Evolutionary conservation across 345 rosid species (phyloP), one percentile per base, ranked within the genome.

Genomic region (Jatropha curcas): DNA sequence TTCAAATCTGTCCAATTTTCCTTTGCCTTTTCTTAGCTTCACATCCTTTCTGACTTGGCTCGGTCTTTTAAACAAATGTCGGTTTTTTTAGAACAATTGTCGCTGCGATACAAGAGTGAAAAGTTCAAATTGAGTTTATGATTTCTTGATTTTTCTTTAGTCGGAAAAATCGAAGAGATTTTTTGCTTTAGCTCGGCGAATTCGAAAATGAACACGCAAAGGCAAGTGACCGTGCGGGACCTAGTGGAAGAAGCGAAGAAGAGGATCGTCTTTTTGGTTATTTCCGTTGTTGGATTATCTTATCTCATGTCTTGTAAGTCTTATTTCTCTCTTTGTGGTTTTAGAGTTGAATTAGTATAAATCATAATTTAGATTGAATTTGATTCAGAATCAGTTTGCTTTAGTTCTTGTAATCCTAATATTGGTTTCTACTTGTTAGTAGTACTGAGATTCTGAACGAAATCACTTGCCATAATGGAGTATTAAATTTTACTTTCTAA

Each of bases 231-330:
- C 19, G 76, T 83, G 48, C 84, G 88, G 35, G 98, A 96, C 86
- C 72, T 96, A 77, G 89, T 90, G 58, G 99, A 96, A 82, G 99
- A 96, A 80, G 98, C 91, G 55, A 93, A 93, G 89, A 96, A 93
- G 84, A 86, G 99, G 78, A 81, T 88, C 66, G 97, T 93, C 62
- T 74, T 96, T 74, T 77, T 96, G 84, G 90, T 76, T 55, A 84
- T 96, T 70, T 96, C 96, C 82, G 93, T 93, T 67, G 82, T 91
- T 51, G 98, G 99, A 75, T 88, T 96, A 60, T 96, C 99, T 2
- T 93, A 93, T 77, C 80, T 96, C 74, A 84, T 96, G 93, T 93
- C 97, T 1, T 72, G 99, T 96, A 82, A 90, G 91, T 86, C 11
- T 48, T 25, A 12, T 33, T 13, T 37, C 43, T 7, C 45, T 11